Evolutionary conservation across 768 basidiomycete genomes (phyloP).

Genomic region (Pisolithus marmoratus): DNA sequence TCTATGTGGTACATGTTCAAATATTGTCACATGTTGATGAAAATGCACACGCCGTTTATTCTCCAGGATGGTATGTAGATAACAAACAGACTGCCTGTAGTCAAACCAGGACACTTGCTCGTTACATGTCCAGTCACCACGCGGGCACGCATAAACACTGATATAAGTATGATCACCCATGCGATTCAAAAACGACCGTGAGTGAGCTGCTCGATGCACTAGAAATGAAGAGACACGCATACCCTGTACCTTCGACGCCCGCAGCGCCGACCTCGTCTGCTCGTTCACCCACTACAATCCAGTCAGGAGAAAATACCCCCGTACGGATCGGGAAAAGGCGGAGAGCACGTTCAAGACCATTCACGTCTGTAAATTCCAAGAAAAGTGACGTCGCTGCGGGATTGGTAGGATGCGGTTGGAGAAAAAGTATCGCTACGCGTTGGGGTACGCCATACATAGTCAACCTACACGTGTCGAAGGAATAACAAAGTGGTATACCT

Average conservation of each 20-base stretch:
- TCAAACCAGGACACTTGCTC: conserved; percentile 45
- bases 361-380: conserved; percentile 49
- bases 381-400: conserved; percentile 41
- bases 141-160: conserved; percentile 27
- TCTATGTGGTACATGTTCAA: background rate
- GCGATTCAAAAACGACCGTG: background rate
- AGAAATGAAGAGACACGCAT: conserved; percentile 18
- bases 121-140: conserved; percentile 39
- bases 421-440: conserved; percentile 36
- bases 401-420: conserved; percentile 17
- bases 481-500: conserved; percentile 6
- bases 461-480: background rate
- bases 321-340: conserved; percentile 84
- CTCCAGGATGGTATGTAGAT: too few relatives aligned
- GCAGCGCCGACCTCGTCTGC: conserved; percentile 60
- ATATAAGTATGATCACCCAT: conserved; percentile 4
- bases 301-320: conserved; percentile 71
- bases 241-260: conserved; percentile 78
- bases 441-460: conserved; percentile 26
- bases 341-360: conserved; percentile 59
- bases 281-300: conserved; percentile 55
- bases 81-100: conserved; percentile 28
- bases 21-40: background rate
- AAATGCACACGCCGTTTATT: background rate
- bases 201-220: background rate